Base-by-base conservation (phyloP, 2,329 filamentous ascomycete species). In the Fusarium pilosicola region DNA sequence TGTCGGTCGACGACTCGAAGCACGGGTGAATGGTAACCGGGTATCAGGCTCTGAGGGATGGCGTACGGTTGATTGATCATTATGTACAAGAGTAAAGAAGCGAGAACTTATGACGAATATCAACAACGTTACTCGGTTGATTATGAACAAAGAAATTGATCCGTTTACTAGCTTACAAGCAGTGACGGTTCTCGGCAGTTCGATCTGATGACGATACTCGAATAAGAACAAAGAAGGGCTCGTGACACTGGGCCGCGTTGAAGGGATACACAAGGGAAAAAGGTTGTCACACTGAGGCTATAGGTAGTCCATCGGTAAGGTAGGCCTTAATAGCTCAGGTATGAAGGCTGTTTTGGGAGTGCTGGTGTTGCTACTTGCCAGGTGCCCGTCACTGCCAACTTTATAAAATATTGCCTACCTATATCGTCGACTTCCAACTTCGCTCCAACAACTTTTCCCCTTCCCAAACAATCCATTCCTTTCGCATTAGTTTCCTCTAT, bases 211-310 rank as follows among this genome's bases (percentile, higher is more conserved):
- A 54, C 39, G 36, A 65, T 57, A 42, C 52, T 49, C 49, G 20
- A 36, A 74, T 48, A 26, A 36, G 71, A 74, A 74, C 71, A 74
- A 74, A 74, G 68, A 74, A 74, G 17, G 17, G n/a, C n/a, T 52
- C 30, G 71, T 74, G 68, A 42, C 30, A 73, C 71, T 69, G 34
- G 48, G 44, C 44, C n/a, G 56, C 36, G 42, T 56, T 41, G 18
- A 32, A 39, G 41, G 59, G 60, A 60, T 57, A 65, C 63, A 73
- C 52, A 51, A 32, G 36, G 14, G 24, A 20, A 18, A 66, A 70
- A 52, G 63, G 28, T 38, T 70, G 71, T 73, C 63, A 49, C 60
- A 73, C 71, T 73, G 41, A 28, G 49, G 42, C 34, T 49, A 38
- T 60, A 41, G 20, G 45, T 30, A 48, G n/a, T 26, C 17, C 26